Evolutionary conservation across 2,329 filamentous ascomycete species (phyloP), one percentile per base, ranked within the genome.

Genomic region (Metarhizium brunneum): DNA sequence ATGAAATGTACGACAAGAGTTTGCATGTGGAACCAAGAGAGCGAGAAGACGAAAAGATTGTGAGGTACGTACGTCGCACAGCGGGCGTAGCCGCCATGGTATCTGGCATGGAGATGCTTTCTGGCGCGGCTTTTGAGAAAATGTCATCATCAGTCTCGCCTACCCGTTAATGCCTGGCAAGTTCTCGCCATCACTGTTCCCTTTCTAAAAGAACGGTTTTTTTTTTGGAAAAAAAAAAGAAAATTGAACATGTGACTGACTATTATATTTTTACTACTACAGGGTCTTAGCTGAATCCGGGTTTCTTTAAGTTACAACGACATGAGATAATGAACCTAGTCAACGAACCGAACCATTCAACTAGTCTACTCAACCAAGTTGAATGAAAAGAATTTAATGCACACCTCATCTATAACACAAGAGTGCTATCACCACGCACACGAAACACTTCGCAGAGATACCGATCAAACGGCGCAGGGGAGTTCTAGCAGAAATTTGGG

Each of bases 1-100:
- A 97, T 71, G 92, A 97, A 77, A 97, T 97, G 94, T 99, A 97
- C 76, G 92, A 97, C 72, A 92, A 92, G 79, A 96, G 91, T 74
- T 77, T 99, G 74, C 81, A 86, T 66, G 86, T 99, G 58, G 94
- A 99, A 71, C 94, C 94, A 60, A 83, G 94, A 66, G 94, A 99
- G 76, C 83, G 94, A 65, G 94, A 99, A 76, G 94, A 99, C 69
- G 94, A 99, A 76, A 97, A 97, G 81, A 97, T 99, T 79, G 92
- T 96, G 69, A 95, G 94, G 92, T 95, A 85, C 66, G 83, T 79
- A 61, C 53, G 61, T 62, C 65, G 57, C 62, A 59, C 32, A 59
- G 58, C 64, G 56, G 63, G 63, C 35, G 60, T 62, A 53, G 59
- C 60, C 59, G 57, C 36, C 64, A 65, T 32, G 61, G 61, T 47